Conservation (phyloP, 1,139 yeast genomes). For the Yamadazyma dushanensis region DNA sequence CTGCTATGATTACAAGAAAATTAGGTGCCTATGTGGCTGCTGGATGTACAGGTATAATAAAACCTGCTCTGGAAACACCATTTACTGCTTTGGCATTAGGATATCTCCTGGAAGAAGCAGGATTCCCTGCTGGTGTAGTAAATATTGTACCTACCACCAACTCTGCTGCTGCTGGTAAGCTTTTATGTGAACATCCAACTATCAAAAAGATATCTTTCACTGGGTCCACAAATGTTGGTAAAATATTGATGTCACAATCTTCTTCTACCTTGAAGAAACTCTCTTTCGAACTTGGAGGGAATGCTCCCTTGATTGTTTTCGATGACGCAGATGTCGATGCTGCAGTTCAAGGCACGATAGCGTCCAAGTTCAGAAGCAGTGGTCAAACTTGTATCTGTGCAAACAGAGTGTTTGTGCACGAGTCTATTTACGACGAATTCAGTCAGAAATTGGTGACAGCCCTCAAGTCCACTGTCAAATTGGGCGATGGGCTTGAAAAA, state of each 20-base stretch:
- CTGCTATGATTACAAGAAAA: slow-evolving; percentile 91
- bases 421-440: slow-evolving; percentile 63
- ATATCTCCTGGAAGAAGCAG: slow-evolving; percentile 70
- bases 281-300: slow-evolving; percentile 90
- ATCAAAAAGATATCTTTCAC: slow-evolving; percentile 84
- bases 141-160: slow-evolving; percentile 66
- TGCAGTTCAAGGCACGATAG: slow-evolving; percentile 75
- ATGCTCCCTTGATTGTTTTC: slow-evolving; percentile 88
- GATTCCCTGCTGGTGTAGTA: slow-evolving; percentile 82
- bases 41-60: slow-evolving; percentile 87
- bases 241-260: slow-evolving; percentile 74
- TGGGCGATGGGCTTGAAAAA: slow-evolving; percentile 75
- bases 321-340: slow-evolving; percentile 77
- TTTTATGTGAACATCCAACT: slow-evolving; percentile 64
- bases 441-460: slow-evolving; percentile 42
- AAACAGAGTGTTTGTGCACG: slow-evolving; percentile 78
- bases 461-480: slow-evolving; percentile 49
- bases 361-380: slow-evolving; percentile 61
- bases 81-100: slow-evolving; percentile 82
- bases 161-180: slow-evolving; percentile 63
- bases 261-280: slow-evolving; percentile 78
- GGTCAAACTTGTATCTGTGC: slow-evolving; percentile 94
- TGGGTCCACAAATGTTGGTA: slow-evolving; percentile 86
- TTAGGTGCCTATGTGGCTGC: slow-evolving; percentile 91
- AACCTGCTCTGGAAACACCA: slow-evolving; percentile 92